Evolutionary conservation across 164 flowering plant species (phyloP), one percentile per base, ranked within the genome.

Genomic region (Euptelea pleiosperma): DNA sequence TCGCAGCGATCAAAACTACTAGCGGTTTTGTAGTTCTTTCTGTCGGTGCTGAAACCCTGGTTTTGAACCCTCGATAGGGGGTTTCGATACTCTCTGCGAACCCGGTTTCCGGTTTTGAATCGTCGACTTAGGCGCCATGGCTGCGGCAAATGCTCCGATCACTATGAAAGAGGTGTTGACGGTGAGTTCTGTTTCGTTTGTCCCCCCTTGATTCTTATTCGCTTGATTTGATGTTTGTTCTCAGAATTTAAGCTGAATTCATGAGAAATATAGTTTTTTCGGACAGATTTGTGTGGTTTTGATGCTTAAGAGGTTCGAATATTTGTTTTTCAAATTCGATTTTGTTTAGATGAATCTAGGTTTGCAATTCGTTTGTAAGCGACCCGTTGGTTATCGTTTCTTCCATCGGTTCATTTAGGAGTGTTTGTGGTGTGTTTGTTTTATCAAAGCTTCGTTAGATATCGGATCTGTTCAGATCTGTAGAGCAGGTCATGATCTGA

Each of bases 91-190:
- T 29, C 41, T 49, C 44, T 48, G 28, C 57, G 45, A 71, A 71
- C 70, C 69, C 19, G 56, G 42, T 26, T 70, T 37, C 44, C 2
- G 52, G 30, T 52, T 40, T 5, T 52, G 55, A 26, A 42, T 55
- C 66, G 34, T 51, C 62, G 81, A 76, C 73, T 77, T 55, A 57
- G 71, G 52, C 63, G 58, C 79, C 86, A 92, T 92, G 98, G 96
- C 98, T 69, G 91, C 98, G 19, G 98, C 98, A 11, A 89, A 68
- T 70, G 98, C 98, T 49, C 98, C 98, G 63, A 89, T 92, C 81
- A 64, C 88, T 61, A 92, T 92, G 98, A 85, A 78, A 57, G 98
- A 92, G 69, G 82, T 85, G 54, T 59, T 92, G 36, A 89, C 96
- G 70, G 98, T 94, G 24, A 61, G 77, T 68, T 19, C 28, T 33